These are phyloP conservation scores for Thinopyrum elongatum DNA, from an alignment of 176 grass and related monocot genomes.

Conservation along the genomic window DNA sequence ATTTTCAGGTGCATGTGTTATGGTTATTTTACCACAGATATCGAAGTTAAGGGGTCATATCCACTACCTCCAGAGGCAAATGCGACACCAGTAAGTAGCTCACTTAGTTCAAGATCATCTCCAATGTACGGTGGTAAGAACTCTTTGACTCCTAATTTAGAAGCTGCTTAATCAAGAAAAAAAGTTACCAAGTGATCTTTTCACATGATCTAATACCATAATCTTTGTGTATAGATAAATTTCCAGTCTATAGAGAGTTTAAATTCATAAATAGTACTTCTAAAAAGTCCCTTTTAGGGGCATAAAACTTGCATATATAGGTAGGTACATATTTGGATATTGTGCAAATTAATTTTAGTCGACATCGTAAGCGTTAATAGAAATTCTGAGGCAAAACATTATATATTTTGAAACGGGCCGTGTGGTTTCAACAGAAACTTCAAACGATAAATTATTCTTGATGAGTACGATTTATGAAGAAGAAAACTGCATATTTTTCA, in stretches of 20 bases:
- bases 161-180: constrained; percentile 17
- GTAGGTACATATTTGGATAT: background rate
- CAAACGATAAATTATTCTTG: background rate
- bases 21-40: background rate
- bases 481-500: background rate
- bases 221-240: background rate
- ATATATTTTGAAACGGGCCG: background rate
- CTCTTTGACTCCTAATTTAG: constrained; percentile 44
- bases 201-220: background rate
- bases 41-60: constrained; percentile 52
- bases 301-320: background rate
- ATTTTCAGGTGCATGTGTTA: background rate
- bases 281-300: background rate
- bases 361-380: background rate
- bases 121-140: constrained; percentile 35
- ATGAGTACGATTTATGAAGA: background rate
- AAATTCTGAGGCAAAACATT: background rate
- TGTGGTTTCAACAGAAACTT: background rate
- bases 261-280: background rate
- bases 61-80: constrained; percentile 58
- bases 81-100: constrained; percentile 56
- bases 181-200: background rate
- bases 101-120: constrained; percentile 22
- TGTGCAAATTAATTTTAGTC: background rate
- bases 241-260: background rate